Percentiles rank a stretch among this genome's conserved stretches.
Evolutionary conservation across 345 rosid genomes (phyloP).

Genomic region (Psidium guajava): DNA sequence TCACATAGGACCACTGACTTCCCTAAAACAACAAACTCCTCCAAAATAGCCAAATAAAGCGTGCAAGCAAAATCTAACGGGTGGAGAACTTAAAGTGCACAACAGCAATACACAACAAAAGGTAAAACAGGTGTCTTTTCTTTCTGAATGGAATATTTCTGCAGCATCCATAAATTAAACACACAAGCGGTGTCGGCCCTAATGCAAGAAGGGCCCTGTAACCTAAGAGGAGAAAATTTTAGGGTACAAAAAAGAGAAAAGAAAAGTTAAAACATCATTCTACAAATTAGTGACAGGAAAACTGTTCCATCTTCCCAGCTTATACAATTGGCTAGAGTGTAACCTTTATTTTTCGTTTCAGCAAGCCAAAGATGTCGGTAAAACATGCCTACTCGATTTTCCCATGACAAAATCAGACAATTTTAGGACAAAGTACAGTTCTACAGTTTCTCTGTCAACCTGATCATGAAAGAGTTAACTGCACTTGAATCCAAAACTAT

Average conservation of each 20-base stretch:
- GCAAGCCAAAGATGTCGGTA: neutral
- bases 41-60: neutral
- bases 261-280: neutral
- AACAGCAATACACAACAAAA: neutral
- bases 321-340: neutral
- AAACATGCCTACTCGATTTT: neutral
- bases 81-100: neutral
- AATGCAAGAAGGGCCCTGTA: neutral
- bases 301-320: neutral
- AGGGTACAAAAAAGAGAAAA: neutral
- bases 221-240: neutral
- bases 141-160: neutral
- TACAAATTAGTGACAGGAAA: neutral
- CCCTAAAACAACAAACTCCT: neutral
- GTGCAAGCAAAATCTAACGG: neutral
- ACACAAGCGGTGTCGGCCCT: neutral
- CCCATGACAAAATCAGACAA: neutral
- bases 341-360: neutral
- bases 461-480: slow-evolving; percentile 80
- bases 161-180: neutral
- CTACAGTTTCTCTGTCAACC: slow-evolving; percentile 74
- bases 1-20: neutral
- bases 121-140: neutral
- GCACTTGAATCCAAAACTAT: slow-evolving; percentile 64
- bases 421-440: neutral